Evolutionary conservation across 2,329 filamentous ascomycete species (phyloP).

Genomic region (Scolecobasidium constrictum): DNA sequence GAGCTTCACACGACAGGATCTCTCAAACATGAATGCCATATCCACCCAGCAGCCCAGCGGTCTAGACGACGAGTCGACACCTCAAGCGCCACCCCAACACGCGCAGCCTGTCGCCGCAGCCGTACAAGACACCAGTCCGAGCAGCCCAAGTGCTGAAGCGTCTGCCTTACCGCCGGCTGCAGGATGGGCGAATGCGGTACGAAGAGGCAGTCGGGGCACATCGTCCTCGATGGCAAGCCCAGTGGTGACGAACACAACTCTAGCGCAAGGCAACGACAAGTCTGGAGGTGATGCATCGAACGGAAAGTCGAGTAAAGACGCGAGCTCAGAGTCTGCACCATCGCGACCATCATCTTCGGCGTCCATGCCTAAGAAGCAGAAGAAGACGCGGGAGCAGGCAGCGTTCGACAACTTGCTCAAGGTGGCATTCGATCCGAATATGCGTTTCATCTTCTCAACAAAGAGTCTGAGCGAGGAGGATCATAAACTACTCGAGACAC

Average conservation of each 20-base stretch:
- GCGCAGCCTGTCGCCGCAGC: slow-evolving; percentile 41
- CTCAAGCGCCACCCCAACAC: slow-evolving; percentile 34
- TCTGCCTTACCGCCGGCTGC: slow-evolving; percentile 89
- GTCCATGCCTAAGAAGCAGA: slow-evolving; percentile 8
- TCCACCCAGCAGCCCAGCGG: slow-evolving; percentile 54
- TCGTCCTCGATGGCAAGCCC: slow-evolving; percentile 77
- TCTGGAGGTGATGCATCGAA: neutral
- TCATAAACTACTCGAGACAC: slow-evolving; percentile 41
- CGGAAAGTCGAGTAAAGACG: neutral
- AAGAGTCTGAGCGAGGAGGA: slow-evolving; percentile 35
- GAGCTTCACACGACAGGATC: slow-evolving; percentile 86
- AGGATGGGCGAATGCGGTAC: slow-evolving; percentile 76
- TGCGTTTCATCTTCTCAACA: slow-evolving; percentile 44
- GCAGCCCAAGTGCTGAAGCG: slow-evolving; percentile 56
- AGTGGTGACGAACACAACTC: slow-evolving; percentile 41
- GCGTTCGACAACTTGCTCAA: slow-evolving; percentile 10
- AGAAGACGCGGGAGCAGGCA: slow-evolving; percentile 9
- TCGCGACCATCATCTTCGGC: slow-evolving; percentile 9
- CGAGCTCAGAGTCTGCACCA: slow-evolving; percentile 1
- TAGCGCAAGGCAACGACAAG: slow-evolving; percentile 17
- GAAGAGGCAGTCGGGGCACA: slow-evolving; percentile 67
- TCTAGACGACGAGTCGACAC: slow-evolving; percentile 32
- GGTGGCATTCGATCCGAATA: slow-evolving; percentile 23
- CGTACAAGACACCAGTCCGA: slow-evolving; percentile 43
- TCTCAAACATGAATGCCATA: slow-evolving; percentile 89